Percentiles rank a stretch among this genome's conserved stretches.
Evolutionary conservation across 2,329 filamentous ascomycete species (phyloP).

Genomic region (Colletotrichum tropicale): DNA sequence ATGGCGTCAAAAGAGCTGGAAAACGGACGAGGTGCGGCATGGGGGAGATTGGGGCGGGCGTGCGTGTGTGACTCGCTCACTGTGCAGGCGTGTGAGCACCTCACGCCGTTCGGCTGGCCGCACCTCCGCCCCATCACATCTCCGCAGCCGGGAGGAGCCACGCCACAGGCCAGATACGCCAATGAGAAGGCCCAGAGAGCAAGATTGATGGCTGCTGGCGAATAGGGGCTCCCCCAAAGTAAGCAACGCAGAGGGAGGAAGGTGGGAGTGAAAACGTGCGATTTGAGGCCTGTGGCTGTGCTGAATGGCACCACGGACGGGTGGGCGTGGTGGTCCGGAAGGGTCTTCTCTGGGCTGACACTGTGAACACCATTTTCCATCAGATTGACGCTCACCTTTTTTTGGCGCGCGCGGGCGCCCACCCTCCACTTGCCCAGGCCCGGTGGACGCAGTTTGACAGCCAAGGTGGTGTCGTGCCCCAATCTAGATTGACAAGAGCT

Average conservation of each 20-base stretch:
- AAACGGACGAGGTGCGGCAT: conserved; percentile 16
- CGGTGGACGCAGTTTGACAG: not conserved
- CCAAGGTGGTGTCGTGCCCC: not conserved
- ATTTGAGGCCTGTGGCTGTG: conserved; percentile 24
- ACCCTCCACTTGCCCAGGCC: not conserved
- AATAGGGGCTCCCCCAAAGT: conserved; percentile 7
- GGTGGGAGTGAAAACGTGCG: conserved; percentile 16
- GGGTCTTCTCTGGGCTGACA: not conserved
- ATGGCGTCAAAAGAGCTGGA: conserved; percentile 16
- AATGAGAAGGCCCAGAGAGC: not conserved
- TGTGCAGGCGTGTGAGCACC: not conserved
- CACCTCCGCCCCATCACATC: not conserved
- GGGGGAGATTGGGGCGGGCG: not conserved
- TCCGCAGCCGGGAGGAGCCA: not conserved
- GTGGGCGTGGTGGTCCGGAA: conserved; percentile 6
- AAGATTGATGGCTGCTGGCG: not conserved
- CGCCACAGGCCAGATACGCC: not conserved
- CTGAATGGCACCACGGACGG: conserved; percentile 23
- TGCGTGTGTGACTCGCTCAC: conserved; percentile 7
- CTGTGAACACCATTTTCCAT: not conserved
- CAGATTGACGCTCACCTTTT: not conserved
- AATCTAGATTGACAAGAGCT: not conserved
- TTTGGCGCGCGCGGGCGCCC: not conserved
- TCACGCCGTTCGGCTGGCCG: not conserved
- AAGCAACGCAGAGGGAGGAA: conserved; percentile 1